Base-by-base conservation (phyloP, 768 basidiomycete genomes). In the Dacryopinax primogenitus region DNA sequence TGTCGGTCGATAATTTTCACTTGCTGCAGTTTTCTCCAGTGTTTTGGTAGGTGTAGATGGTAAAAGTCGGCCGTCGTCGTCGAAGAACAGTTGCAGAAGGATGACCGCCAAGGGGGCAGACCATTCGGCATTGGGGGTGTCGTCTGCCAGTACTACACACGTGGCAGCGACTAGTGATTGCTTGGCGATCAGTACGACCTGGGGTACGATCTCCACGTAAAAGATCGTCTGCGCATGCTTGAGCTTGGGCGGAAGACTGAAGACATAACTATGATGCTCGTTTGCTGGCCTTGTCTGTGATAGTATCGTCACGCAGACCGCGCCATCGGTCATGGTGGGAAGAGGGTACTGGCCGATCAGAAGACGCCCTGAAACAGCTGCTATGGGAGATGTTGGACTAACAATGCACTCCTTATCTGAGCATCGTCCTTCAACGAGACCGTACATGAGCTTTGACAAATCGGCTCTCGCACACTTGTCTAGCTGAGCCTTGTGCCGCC, bases 81-180 rank as follows among this genome's bases (percentile, higher is more conserved):
- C 78, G 70, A 90, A 91, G 66, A 81, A 83, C 18, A 77, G 62
- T 33, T 84, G 80, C 1, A 90, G 73, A 0, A 83, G 80, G 13
- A 78, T 82, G 1, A 90, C 68, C 0, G 80, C 83, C 0, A 90
- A 78, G 1, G 88, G 88, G 1, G 87, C 79, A 63, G 84, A 81
- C 1, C 77, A 71, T 68, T 92, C 86, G 33, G 70, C 69, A 37
- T 81, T 82, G 7, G 87, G 86, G 0, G 77, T 77, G 32, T 78
- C 78, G 67, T 84, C 85, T 26, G 79, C 79, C 23, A 84, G 74
- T 67, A 83, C 83, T 0, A 85, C 71, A 9, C 70, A 67, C 16
- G 67, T 69, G 0, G 76, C 77, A 15, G 68, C 36, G 9, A 68
- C 44, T 1, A 90, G 75, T 13, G 79, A 73, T 0, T 66, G 26